Evolutionary conservation across 2,329 filamentous ascomycete genomes (phyloP).

Genomic region (Erysiphe neolycopersici): DNA sequence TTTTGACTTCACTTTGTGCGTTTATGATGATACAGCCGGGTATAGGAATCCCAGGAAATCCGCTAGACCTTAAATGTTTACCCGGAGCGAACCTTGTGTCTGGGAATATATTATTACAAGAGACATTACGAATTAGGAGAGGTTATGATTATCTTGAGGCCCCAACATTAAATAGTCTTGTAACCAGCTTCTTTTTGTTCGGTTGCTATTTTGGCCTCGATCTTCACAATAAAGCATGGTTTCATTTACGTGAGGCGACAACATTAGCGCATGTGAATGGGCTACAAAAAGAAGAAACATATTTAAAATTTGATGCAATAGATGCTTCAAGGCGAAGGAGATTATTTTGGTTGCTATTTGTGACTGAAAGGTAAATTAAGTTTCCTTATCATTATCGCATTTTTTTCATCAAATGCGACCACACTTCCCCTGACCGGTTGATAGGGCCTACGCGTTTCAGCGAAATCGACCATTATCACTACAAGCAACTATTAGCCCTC

Average conservation of each 20-base stretch:
- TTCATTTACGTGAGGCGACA: conserved; percentile 48
- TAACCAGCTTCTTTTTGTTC: conserved; percentile 59
- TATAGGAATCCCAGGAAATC: conserved; percentile 32
- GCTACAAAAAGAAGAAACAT: conserved; percentile 36
- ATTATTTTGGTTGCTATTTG: conserved; percentile 47
- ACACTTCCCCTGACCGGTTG: background rate
- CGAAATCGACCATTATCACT: conserved; percentile 43
- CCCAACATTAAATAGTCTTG: conserved; percentile 29
- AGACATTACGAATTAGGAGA: conserved; percentile 36
- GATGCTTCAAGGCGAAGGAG: conserved; percentile 37
- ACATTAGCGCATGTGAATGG: conserved; percentile 36
- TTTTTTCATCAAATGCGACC: conserved; percentile 1
- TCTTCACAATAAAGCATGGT: conserved; percentile 54
- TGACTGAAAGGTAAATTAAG: conserved; percentile 33
- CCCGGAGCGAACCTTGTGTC: conserved; percentile 31
- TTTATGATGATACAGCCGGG: conserved; percentile 45
- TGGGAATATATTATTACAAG: conserved; percentile 38
- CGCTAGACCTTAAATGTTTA: conserved; percentile 26
- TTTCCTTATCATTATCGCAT: background rate
- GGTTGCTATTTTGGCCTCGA: conserved; percentile 45
- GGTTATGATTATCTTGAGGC: conserved; percentile 31
- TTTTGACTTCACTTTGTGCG: conserved; percentile 35
- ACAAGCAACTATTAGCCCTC: conserved; percentile 39
- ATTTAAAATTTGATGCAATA: conserved; percentile 27
- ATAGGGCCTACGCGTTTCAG: conserved; percentile 42